phyloP scores from a whole-genome alignment of 108 stramenopile genomes.

The Parietichytrium sp. region DNA sequence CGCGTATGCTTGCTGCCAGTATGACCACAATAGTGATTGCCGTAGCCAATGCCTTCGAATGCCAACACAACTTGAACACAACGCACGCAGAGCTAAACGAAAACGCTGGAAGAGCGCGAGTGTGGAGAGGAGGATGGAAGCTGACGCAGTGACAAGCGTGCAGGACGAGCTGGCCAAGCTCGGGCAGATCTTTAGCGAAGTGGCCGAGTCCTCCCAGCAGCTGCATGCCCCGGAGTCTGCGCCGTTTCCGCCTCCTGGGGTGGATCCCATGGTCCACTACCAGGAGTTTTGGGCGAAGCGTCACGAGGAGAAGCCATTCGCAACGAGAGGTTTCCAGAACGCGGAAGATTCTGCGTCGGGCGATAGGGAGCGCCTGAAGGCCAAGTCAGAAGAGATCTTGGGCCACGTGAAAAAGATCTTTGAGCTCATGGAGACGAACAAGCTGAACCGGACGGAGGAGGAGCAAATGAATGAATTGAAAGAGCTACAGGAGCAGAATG shows the following conservation, averaged over 20 bases:
- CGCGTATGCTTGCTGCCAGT: no score
- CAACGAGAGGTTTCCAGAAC: conserved; percentile 5
- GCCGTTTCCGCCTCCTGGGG: background rate
- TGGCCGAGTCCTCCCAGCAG: background rate
- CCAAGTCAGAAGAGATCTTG: conserved; percentile 19
- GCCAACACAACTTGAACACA: no score
- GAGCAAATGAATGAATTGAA: background rate
- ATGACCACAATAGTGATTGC: no score
- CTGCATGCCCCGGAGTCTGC: conserved; percentile 20
- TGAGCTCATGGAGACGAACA: background rate
- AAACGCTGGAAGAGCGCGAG: no score
- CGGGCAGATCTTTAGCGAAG: background rate
- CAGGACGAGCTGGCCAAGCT: conserved; percentile 36
- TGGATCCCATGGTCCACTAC: background rate
- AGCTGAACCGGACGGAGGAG: background rate
- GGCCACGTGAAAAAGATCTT: background rate
- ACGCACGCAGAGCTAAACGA: no score
- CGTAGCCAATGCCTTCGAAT: no score
- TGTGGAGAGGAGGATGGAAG: no score
- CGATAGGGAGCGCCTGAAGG: background rate
- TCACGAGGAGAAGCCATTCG: background rate
- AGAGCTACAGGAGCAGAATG: background rate
- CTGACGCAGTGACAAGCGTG: background rate
- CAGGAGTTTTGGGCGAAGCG: background rate
- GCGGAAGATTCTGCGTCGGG: background rate